phyloP scores from a whole-genome alignment of 2,329 filamentous ascomycete genomes.

The Stemphylium beticola region DNA sequence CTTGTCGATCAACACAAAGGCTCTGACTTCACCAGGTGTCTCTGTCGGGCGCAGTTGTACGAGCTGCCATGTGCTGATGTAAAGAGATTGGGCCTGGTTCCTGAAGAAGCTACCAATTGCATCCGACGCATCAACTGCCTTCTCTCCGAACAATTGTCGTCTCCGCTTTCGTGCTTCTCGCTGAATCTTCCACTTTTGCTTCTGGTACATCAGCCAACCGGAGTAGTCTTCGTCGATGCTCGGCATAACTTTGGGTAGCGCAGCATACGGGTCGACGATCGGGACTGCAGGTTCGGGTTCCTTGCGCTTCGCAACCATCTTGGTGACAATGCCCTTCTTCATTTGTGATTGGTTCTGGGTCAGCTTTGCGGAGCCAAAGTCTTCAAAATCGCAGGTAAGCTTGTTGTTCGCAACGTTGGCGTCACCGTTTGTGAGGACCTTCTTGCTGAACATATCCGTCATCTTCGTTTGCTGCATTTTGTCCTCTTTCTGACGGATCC shows the following conservation, averaged over 20 bases:
- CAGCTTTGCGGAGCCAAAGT: conserved; percentile 71
- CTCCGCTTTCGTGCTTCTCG: conserved; percentile 85
- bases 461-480: conserved; percentile 99
- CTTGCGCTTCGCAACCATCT: conserved; percentile 58
- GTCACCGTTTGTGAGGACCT: conserved; percentile 74
- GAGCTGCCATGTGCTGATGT: conserved; percentile 93
- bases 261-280: conserved; percentile 79
- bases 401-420: conserved; percentile 67
- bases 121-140: conserved; percentile 65
- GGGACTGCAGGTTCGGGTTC: conserved; percentile 53
- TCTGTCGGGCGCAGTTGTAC: conserved; percentile 85
- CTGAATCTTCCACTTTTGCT: conserved; percentile 98
- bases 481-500: conserved; percentile 95
- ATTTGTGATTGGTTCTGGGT: conserved; percentile 44
- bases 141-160: conserved; percentile 91
- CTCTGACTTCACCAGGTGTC: conserved; percentile 82
- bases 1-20: conserved; percentile 89
- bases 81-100: conserved; percentile 88
- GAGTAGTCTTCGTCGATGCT: conserved; percentile 84
- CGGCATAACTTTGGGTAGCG: conserved; percentile 83
- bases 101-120: conserved; percentile 77
- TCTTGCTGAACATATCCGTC: conserved; percentile 85
- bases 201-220: conserved; percentile 90
- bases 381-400: conserved; percentile 73
- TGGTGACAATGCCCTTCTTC: conserved; percentile 52